Base-by-base conservation (phyloP, 345 rosid species). In the Excoecaria agallocha region DNA sequence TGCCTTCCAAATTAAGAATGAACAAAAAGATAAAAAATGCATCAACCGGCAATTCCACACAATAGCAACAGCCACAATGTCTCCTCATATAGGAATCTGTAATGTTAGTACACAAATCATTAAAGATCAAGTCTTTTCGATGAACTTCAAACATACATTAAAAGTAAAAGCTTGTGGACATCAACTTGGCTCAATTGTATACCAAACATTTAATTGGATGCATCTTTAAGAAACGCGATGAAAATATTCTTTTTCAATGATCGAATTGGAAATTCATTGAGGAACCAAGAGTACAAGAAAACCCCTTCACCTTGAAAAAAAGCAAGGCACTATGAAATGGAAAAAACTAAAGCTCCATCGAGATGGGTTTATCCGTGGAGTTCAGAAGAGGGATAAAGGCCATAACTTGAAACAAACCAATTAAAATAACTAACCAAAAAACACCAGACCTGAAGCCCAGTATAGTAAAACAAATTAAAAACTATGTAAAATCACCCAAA, bases 81-180 rank as follows among this genome's bases (percentile, higher is more conserved):
- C 30, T 43, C 51, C 68, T 64, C 16, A 65, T 65, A 20, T 65
- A n/a, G 24, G 69, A 49, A 65, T 43, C 52, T 45, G 45, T 22
- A 45, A 45, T 20, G 52, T 2, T 3, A 24, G 69, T n/a, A 17
- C 30, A 43, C 2, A 54, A 64, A 12, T 25, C 10, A 20, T 30
- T n/a, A 61, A 72, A 48, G 43, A 25, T 71, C 11, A 41, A 41
- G 68, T 2, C 8, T 43, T 25, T 72, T 25, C 30, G 35, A 62
- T 49, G 49, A 37, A 19, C 20, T 57, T 24, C 9, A 58, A 2
- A 58, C 16, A 45, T n/a, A 19, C 43, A 57, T 71, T 43, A 45
- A 45, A 22, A 45, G 41, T 24, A 45, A 45, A 25, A 59, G 15
- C 51, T 12, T 38, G 12, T 20, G 49, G 35, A 16, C 51, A 57